Base-by-base conservation (phyloP, 1,284 basidiomycete genomes). In the Ceratobasidium sp. region DNA sequence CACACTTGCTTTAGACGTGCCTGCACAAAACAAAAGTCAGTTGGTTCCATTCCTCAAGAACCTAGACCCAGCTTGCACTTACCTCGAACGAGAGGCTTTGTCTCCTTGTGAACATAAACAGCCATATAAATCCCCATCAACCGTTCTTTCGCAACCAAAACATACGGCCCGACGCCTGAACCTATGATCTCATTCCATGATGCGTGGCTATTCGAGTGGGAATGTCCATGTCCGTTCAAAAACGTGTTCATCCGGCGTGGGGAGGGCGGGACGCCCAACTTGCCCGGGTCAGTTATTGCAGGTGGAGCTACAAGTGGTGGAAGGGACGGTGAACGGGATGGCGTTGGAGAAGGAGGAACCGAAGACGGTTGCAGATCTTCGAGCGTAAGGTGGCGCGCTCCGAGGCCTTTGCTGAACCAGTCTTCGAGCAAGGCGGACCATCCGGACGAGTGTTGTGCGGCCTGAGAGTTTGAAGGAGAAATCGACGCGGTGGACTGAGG, bases 111-210 rank as follows among this genome's bases (percentile, higher is more conserved):
- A 44, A 92, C 84, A 76, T 90, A 93, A 2, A 93, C 80, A 1
- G 91, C 87, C 35, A 92, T 82, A 80, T 95, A 95, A 57, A 95
- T 87, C 0, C 94, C 94, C 91, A 96, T 93, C 83, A 96, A 85
- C 14, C 94, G 85, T 76, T 96, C 93, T 80, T 96, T 96, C 64
- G 88, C 85, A 23, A 95, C 83, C 14, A 95, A 83, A 77, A 91
- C 86, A 78, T 96, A 96, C 4, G 93, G 93, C 0, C 89, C 90
- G 1, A 61, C 50, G 46, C 58, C 38, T 11, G 11, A 21, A n/a
- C n/a, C n/a, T n/a, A n/a, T n/a, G 32, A 50, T 46, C 78, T 84
- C 85, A 46, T 67, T 57, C 83, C 81, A 13, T 78, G 79, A 35
- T 85, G 84, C 74, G 82, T 85, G 78, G 76, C 66, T 73, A 41